Conservation (phyloP, 2,329 filamentous ascomycete genomes). For the Aspergillus sp. region DNA sequence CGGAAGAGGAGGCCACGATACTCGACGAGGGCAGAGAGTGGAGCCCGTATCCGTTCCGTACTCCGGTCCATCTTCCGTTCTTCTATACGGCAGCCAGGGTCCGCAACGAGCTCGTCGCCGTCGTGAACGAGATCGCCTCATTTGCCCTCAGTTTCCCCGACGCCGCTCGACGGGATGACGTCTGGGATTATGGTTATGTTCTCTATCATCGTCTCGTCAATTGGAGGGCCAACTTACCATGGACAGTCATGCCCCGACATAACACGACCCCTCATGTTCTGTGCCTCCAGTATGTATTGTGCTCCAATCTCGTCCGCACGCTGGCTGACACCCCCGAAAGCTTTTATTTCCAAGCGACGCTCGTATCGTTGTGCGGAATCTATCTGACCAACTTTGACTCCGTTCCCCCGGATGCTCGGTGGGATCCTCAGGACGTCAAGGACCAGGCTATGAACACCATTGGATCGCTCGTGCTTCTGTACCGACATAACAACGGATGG, state of each 20-base stretch:
- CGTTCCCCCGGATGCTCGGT: neutral
- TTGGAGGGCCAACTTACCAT: constrained; percentile 15
- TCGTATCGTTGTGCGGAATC: constrained; percentile 16
- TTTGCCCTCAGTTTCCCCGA: constrained; percentile 14
- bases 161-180: neutral
- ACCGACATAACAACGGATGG: constrained; percentile 21
- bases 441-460: constrained; percentile 16
- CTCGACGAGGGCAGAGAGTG: constrained; percentile 16
- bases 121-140: constrained; percentile 15
- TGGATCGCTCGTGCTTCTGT: constrained; percentile 21
- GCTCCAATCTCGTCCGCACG: neutral
- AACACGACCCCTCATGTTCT: constrained; percentile 20
- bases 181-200: constrained; percentile 16
- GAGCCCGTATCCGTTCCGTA: constrained; percentile 17
- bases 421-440: constrained; percentile 12
- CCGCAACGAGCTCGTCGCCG: constrained; percentile 13
- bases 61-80: constrained; percentile 11
- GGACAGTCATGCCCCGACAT: constrained; percentile 8
- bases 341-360: constrained; percentile 20
- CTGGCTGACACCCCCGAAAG: constrained; percentile 7
- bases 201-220: constrained; percentile 9
- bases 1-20: constrained; percentile 12
- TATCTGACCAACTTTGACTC: constrained; percentile 11
- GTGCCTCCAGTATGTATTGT: constrained; percentile 18
- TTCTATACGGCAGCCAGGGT: constrained; percentile 12